Evolutionary conservation across 164 flowering plant species (phyloP), one percentile per base, ranked within the genome.

Genomic region (Liquidambar formosana): DNA sequence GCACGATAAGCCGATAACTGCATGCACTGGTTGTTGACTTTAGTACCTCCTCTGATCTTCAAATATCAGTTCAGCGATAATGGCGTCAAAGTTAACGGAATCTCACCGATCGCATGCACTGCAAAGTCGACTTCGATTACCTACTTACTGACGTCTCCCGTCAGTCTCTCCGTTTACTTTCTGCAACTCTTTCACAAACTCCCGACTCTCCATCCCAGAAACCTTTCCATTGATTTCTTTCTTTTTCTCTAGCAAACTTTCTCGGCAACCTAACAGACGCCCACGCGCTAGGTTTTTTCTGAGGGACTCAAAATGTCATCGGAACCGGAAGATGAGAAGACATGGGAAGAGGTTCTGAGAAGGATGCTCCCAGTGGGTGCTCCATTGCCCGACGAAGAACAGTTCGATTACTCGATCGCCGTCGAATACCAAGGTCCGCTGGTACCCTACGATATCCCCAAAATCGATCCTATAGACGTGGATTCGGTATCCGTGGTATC

Each of bases 341-440:
- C 65, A 8, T 83, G 86, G 86, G 78, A 78, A 47, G 69, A 78
- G 57, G 67, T 76, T 15, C 69, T 86, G 27, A 43, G 82, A 15
- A 73, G 51, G 64, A 82, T 84, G 90, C 81, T 86, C 1, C 86
- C 88, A 1, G 64, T 75, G 2, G 90, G 90, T 4, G 90, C 86
- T 53, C 86, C 88, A 12, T 38, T 84, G 25, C 88, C 85, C 1
- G 86, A 86, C 67, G 79, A 81, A 56, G 86, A 82, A 9, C 80
- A 81, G 8, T 82, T 84, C 65, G 90, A 84, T 51, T 84, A 81
- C 84, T 86, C 88, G 43, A 82, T 86, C 46, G 83, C 86, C 33
- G 63, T 84, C 33, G 86, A 86, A 60, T 84, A 82, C 73, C 71
- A 74, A 2, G 88, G 88, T 4, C 88, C 89, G 53, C 76, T 80